Percentiles rank a stretch among this genome's conserved stretches.
phyloP scores from a whole-genome alignment of 2,329 filamentous ascomycete species.

The Orbilia blumenaviensis region DNA sequence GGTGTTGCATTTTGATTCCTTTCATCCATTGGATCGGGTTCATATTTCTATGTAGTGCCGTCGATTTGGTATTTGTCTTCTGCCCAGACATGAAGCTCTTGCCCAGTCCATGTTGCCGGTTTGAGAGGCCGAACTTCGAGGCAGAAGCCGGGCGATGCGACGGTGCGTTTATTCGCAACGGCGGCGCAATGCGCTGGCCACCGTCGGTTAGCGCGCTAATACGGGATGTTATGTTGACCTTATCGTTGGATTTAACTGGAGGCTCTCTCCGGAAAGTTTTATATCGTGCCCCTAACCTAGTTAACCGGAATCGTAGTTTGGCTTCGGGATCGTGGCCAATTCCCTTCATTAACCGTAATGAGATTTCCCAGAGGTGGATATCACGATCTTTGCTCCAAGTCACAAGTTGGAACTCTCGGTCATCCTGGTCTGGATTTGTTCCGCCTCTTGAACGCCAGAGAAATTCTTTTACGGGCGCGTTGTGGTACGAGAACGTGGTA shows the following conservation, averaged over 20 bases:
- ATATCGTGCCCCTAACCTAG: conserved; percentile 84
- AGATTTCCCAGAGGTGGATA: conserved; percentile 74
- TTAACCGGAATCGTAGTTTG: conserved; percentile 64
- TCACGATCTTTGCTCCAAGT: conserved; percentile 91
- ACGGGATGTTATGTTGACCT: conserved; percentile 6
- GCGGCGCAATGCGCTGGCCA: conserved; percentile 22
- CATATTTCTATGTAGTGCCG: conserved; percentile 60
- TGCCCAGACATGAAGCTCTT: conserved; percentile 50
- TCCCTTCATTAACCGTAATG: conserved; percentile 56
- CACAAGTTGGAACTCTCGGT: conserved; percentile 89
- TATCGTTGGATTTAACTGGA: conserved; percentile 23
- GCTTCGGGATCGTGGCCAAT: conserved; percentile 57
- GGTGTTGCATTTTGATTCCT: conserved; percentile 70
- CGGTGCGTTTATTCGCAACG: conserved; percentile 23
- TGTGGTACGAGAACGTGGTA: conserved; percentile 70
- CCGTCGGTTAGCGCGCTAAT: conserved; percentile 16
- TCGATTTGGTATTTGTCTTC: conserved; percentile 40
- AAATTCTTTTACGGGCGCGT: conserved; percentile 84
- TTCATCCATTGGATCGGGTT: conserved; percentile 73
- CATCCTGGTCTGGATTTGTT: conserved; percentile 73
- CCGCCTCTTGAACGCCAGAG: conserved; percentile 82
- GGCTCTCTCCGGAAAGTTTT: conserved; percentile 82
- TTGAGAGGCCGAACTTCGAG: conserved; percentile 17
- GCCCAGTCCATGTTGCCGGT: conserved; percentile 24
- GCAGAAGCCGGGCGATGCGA: conserved; percentile 24